Conservation (phyloP, 345 rosid genomes). For the Moricandia arvensis region DNA sequence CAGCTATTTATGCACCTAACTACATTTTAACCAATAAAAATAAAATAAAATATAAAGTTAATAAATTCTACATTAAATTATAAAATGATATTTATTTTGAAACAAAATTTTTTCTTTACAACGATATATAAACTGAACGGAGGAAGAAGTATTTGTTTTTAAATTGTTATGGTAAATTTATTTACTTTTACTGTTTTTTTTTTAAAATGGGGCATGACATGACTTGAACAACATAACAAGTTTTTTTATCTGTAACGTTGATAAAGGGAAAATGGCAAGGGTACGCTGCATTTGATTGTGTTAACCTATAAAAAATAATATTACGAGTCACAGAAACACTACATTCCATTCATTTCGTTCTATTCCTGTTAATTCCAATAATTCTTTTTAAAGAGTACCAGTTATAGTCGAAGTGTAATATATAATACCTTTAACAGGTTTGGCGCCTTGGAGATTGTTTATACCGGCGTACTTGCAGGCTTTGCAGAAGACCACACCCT, state of each 20-base stretch:
- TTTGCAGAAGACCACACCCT: conserved; percentile 80
- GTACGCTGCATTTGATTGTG: not conserved
- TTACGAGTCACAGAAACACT: not conserved
- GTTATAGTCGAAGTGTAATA: no score
- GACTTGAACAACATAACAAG: not conserved
- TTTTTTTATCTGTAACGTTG: not conserved
- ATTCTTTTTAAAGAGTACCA: no score
- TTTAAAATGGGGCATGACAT: not conserved
- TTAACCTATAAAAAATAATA: not conserved
- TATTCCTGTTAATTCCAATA: no score
- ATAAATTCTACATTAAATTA: no score
- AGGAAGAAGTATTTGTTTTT: not conserved
- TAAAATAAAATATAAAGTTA: no score
- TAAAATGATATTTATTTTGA: no score
- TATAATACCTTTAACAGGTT: conserved; percentile 55
- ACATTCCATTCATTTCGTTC: no score
- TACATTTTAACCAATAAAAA: no score
- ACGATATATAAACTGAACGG: no score
- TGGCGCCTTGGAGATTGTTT: conserved; percentile 62
- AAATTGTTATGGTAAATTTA: not conserved
- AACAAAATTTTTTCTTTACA: no score
- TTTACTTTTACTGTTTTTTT: not conserved
- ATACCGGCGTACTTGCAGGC: conserved; percentile 70
- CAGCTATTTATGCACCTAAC: no score
- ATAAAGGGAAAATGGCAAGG: not conserved